A percentile compares a stretch with the other conserved stretches of the same genome.
Evolutionary conservation across 2,329 filamentous ascomycete genomes (phyloP).

Genomic region (Cladosporium sp.): DNA sequence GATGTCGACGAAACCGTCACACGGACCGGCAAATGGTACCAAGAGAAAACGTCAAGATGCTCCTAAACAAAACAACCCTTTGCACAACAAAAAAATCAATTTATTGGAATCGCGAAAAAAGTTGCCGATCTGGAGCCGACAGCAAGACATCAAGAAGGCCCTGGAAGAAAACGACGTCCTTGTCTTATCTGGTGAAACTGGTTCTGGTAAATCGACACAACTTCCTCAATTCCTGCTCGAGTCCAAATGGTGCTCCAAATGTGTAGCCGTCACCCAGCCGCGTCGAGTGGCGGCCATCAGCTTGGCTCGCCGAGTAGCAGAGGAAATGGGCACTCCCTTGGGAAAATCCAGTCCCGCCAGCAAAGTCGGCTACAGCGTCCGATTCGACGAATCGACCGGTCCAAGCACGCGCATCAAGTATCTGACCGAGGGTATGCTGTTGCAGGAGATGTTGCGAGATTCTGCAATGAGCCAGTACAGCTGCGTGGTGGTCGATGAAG

Average conservation of each 20-base stretch:
- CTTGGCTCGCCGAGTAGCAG: conserved; percentile 79
- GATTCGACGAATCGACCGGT: conserved; percentile 86
- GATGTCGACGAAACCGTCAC: background rate
- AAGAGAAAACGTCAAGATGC: conserved; percentile 18
- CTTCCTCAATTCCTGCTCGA: conserved; percentile 82
- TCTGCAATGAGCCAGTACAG: conserved; percentile 80
- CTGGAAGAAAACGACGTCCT: conserved; percentile 65
- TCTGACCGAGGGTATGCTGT: conserved; percentile 90
- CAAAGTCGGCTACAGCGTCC: conserved; percentile 85
- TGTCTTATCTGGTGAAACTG: conserved; percentile 87
- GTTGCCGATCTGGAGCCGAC: conserved; percentile 77
- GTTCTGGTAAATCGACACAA: conserved; percentile 95
- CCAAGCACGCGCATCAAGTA: conserved; percentile 85
- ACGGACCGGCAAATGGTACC: conserved; percentile 7
- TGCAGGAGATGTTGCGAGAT: conserved; percentile 89
- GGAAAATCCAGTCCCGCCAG: conserved; percentile 56
- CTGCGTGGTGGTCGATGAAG: conserved; percentile 89
- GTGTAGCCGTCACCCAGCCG: conserved; percentile 92
- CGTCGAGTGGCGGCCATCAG: conserved; percentile 91
- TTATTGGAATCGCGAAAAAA: conserved; percentile 49
- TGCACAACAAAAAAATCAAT: conserved; percentile 24
- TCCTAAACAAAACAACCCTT: conserved; percentile 9
- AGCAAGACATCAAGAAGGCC: conserved; percentile 62
- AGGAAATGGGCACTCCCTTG: conserved; percentile 68
- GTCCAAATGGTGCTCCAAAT: conserved; percentile 78